phyloP scores from a whole-genome alignment of 202 grass and related monocot genomes.

The Panicum virgatum region DNA sequence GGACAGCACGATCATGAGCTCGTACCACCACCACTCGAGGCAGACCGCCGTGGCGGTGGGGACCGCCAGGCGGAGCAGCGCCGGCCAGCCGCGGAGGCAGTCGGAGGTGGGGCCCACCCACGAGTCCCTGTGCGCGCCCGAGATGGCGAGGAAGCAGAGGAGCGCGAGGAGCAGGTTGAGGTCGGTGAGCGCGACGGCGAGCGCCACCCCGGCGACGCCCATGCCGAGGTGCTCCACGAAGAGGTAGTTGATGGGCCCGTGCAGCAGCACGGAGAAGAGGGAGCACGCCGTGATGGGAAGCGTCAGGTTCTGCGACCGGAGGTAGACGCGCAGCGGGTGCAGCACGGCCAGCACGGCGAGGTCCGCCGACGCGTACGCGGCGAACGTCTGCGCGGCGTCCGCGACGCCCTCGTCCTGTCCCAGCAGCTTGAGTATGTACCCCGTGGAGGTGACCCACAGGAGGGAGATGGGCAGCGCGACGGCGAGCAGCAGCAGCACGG shows the following conservation, averaged over 20 bases:
- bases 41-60: slow-evolving; percentile 85
- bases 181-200: slow-evolving; percentile 81
- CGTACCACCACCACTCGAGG: slow-evolving; percentile 99
- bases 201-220: slow-evolving; percentile 85
- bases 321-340: slow-evolving; percentile 88
- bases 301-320: slow-evolving; percentile 83
- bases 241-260: slow-evolving; percentile 87
- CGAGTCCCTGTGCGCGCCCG: slow-evolving; percentile 72
- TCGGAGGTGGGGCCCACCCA: slow-evolving; percentile 66
- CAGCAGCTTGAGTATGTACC: slow-evolving; percentile 49
- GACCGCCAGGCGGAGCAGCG: slow-evolving; percentile 69
- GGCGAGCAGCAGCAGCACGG: slow-evolving; percentile 74
- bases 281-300: slow-evolving; percentile 89
- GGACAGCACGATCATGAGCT: slow-evolving; percentile 99
- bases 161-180: slow-evolving; percentile 79
- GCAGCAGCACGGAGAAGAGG: slow-evolving; percentile 73
- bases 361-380: slow-evolving; percentile 65
- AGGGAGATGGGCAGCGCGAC: slow-evolving; percentile 75
- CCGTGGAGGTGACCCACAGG: slow-evolving; percentile 71
- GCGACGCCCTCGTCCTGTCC: slow-evolving; percentile 79
- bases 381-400: slow-evolving; percentile 64
- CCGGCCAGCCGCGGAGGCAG: slow-evolving; percentile 73
- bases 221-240: slow-evolving; percentile 68
- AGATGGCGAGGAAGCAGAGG: slow-evolving; percentile 68
- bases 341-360: slow-evolving; percentile 78